Evolutionary conservation across 2,329 filamentous ascomycete species (phyloP).

Genomic region (Meredithiella fracta): DNA sequence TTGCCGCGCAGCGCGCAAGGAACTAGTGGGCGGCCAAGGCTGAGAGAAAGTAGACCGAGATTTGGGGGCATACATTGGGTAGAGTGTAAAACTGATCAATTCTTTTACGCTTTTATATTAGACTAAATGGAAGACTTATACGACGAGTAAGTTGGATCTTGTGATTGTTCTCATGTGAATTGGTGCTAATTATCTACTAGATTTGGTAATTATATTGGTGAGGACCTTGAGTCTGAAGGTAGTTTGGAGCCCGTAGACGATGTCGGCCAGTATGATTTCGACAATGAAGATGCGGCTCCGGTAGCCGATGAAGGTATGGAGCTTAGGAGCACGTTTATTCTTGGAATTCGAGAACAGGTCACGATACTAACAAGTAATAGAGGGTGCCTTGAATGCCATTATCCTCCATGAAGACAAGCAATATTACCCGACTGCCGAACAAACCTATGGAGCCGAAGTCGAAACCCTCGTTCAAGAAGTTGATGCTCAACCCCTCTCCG

Average conservation of each 20-base stretch:
- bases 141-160: constrained; percentile 52
- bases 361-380: constrained; percentile 17
- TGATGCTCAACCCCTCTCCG: constrained; percentile 78
- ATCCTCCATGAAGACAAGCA: constrained; percentile 98
- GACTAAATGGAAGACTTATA: constrained; percentile 80
- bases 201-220: constrained; percentile 97
- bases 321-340: constrained; percentile 51
- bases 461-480: constrained; percentile 95
- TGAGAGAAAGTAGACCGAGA: constrained; percentile 1
- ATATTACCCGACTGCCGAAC: constrained; percentile 95
- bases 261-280: constrained; percentile 64
- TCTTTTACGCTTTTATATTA: neutral
- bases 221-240: constrained; percentile 69
- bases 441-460: constrained; percentile 86
- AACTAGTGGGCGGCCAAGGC: constrained; percentile 12
- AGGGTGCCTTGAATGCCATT: constrained; percentile 89
- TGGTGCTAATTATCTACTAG: constrained; percentile 27
- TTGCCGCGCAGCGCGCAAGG: constrained; percentile 15
- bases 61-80: neutral
- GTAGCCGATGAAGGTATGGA: constrained; percentile 81
- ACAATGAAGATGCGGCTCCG: constrained; percentile 44
- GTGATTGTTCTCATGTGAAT: neutral
- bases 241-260: constrained; percentile 65
- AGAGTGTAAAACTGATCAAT: neutral
- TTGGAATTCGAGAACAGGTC: neutral